These are phyloP conservation scores for Ajuga reptans DNA, from an alignment of 305 asterid species.

Conservation along the genomic window DNA sequence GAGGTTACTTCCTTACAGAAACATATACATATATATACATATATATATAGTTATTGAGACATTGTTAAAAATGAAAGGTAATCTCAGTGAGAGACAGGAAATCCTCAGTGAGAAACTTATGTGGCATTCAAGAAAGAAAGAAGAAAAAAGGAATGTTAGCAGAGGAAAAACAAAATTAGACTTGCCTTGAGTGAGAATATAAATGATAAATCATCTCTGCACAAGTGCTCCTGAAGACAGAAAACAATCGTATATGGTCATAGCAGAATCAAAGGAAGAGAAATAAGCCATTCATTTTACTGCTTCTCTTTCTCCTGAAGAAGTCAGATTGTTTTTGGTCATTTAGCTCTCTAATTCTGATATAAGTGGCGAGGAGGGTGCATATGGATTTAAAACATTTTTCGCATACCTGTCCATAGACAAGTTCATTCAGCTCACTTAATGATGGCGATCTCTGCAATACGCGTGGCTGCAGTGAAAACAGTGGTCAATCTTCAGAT, in stretches of 20 bases:
- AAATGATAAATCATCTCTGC: slow-evolving; percentile 78
- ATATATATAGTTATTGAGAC: neutral
- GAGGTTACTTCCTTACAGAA: neutral
- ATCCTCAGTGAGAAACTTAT: slow-evolving; percentile 9
- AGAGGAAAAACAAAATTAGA: slow-evolving; percentile 7
- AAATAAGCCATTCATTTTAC: neutral
- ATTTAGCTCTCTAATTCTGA: neutral
- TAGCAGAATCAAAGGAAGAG: slow-evolving; percentile 15
- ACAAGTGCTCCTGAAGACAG: slow-evolving; percentile 71
- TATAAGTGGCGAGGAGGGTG: neutral
- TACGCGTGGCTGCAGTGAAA: slow-evolving; percentile 58
- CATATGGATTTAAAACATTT: neutral
- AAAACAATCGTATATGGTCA: slow-evolving; percentile 16
- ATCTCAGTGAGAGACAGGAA: neutral
- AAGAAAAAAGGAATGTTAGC: slow-evolving; percentile 11
- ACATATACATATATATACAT: neutral
- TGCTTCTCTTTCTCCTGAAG: neutral
- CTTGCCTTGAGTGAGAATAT: slow-evolving; percentile 79
- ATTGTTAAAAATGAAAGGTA: neutral
- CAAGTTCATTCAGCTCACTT: slow-evolving; percentile 78
- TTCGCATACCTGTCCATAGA: slow-evolving; percentile 75
- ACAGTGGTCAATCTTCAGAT: slow-evolving; percentile 12
- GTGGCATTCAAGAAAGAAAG: slow-evolving; percentile 15
- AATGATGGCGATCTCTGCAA: slow-evolving; percentile 84
- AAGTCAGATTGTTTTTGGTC: neutral